These are phyloP conservation scores for Amanita fuliginea DNA, from an alignment of 768 basidiomycete species.

Conservation along the genomic window DNA sequence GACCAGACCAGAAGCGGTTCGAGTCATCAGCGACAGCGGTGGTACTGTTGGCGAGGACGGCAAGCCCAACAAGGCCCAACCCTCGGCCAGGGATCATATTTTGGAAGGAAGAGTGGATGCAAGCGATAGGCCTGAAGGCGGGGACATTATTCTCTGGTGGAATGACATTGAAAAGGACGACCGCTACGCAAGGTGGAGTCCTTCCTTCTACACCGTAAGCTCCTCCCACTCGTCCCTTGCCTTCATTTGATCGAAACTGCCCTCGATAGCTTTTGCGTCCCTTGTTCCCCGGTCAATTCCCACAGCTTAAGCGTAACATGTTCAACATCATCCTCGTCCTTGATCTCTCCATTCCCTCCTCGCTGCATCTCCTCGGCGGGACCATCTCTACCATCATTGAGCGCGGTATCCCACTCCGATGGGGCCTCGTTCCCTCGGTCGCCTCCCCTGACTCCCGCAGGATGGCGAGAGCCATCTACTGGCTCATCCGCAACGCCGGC, in stretches of 20 bases:
- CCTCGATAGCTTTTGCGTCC: slow-evolving; percentile 60
- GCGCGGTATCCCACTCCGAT: slow-evolving; percentile 66
- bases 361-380: slow-evolving; percentile 51
- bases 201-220: slow-evolving; percentile 41
- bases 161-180: slow-evolving; percentile 85
- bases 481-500: slow-evolving; percentile 54
- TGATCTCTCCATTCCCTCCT: slow-evolving; percentile 59
- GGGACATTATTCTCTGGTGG: slow-evolving; percentile 69
- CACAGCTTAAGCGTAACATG: slow-evolving; percentile 62
- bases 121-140: slow-evolving; percentile 76
- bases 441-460: slow-evolving; percentile 45
- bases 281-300: slow-evolving; percentile 71
- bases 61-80: slow-evolving; percentile 12
- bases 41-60: slow-evolving; percentile 29
- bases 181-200: slow-evolving; percentile 40
- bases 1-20: slow-evolving; percentile 51
- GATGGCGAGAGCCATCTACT: slow-evolving; percentile 67
- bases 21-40: slow-evolving; percentile 49
- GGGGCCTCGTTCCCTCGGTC: slow-evolving; percentile 74
- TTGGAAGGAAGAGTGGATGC: slow-evolving; percentile 82
- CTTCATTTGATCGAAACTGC: neutral
- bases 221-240: neutral
- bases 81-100: slow-evolving; percentile 11
- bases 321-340: slow-evolving; percentile 76
- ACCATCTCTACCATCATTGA: slow-evolving; percentile 62